Evolutionary conservation across 371 early-diverging fungal genomes (phyloP).

Genomic region (Hamiltosporidium tvaerminnensis): DNA sequence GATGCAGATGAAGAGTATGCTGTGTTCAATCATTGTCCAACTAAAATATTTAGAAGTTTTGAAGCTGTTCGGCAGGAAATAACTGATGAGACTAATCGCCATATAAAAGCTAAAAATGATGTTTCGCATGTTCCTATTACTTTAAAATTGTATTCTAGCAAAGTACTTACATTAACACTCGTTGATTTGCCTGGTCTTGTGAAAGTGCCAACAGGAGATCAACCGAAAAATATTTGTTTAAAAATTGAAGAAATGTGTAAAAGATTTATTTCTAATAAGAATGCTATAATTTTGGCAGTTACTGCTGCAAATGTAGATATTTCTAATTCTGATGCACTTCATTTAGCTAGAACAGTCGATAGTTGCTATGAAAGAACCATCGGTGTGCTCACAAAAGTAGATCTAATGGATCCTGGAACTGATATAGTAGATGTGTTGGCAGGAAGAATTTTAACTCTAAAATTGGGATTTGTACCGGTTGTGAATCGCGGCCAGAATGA

Average conservation of each 20-base stretch:
- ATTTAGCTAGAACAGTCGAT: conserved; percentile 73
- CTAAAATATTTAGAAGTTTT: conserved; percentile 63
- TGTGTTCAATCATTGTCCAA: conserved; percentile 24
- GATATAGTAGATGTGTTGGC: conserved; percentile 92
- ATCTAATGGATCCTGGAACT: conserved; percentile 91
- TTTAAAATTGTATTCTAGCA: conserved; percentile 64
- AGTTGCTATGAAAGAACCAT: conserved; percentile 66
- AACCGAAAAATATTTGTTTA: conserved; percentile 68
- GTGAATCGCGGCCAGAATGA: conserved; percentile 87
- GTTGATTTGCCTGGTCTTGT: conserved; percentile 80
- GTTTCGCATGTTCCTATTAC: conserved; percentile 60
- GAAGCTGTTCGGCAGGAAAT: conserved; percentile 68
- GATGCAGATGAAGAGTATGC: conserved; percentile 9
- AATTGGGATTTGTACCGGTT: conserved; percentile 72
- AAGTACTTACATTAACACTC: conserved; percentile 70
- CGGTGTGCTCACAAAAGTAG: conserved; percentile 76
- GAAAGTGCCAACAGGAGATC: conserved; percentile 58
- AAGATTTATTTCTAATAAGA: conserved; percentile 78
- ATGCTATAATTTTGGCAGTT: conserved; percentile 78
- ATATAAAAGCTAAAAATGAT: conserved; percentile 65
- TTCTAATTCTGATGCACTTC: conserved; percentile 73
- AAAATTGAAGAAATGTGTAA: conserved; percentile 86
- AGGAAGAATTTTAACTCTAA: conserved; percentile 75
- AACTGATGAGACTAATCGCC: conserved; percentile 65
- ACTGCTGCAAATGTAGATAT: conserved; percentile 77